A percentile compares a stretch with the other conserved stretches of the same genome.
Conservation (phyloP, 352 stramenopile genomes). For the Globisporangium viniferum region DNA sequence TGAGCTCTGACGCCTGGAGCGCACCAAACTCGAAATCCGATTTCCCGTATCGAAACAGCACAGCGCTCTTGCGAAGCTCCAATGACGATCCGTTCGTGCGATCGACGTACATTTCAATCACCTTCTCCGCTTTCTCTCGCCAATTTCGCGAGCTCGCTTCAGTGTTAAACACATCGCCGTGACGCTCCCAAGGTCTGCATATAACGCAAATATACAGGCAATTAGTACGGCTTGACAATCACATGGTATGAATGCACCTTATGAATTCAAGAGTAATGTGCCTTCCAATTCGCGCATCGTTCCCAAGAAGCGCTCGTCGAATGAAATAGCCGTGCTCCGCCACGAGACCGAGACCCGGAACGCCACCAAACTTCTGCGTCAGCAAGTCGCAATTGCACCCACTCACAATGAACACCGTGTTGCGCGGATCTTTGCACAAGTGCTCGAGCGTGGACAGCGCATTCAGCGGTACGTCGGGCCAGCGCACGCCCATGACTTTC, state of each 20-base stretch:
- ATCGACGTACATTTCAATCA: constrained; percentile 98
- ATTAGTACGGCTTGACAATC: too few relatives aligned
- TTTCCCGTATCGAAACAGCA: constrained; percentile 98
- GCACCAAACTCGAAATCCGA: constrained; percentile 98
- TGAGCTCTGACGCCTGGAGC: constrained; percentile 96
- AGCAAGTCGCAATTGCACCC: constrained; percentile 96
- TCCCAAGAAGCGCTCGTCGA: constrained; percentile 52
- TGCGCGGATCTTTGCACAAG: constrained; percentile 93
- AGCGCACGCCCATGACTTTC: constrained; percentile 70
- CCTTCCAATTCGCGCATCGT: constrained; percentile 62
- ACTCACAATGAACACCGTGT: constrained; percentile 98
- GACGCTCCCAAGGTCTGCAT: constrained; percentile 54
- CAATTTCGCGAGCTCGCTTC: constrained; percentile 78
- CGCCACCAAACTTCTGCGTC: constrained; percentile 91
- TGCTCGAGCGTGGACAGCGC: constrained; percentile 85
- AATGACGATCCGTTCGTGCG: constrained; percentile 98
- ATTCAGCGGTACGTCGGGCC: constrained; percentile 72
- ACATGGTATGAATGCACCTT: too few relatives aligned
- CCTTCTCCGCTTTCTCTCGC: constrained; percentile 92
- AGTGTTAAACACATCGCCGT: constrained; percentile 56
- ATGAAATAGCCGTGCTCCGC: constrained; percentile 99
- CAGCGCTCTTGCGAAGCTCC: constrained; percentile 95
- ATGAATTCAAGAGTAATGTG: constrained; percentile 3
- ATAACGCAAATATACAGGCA: too few relatives aligned
- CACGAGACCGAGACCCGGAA: constrained; percentile 95